Conservation (phyloP, 768 basidiomycete species). For the Macrolepiota fuliginosa region DNA sequence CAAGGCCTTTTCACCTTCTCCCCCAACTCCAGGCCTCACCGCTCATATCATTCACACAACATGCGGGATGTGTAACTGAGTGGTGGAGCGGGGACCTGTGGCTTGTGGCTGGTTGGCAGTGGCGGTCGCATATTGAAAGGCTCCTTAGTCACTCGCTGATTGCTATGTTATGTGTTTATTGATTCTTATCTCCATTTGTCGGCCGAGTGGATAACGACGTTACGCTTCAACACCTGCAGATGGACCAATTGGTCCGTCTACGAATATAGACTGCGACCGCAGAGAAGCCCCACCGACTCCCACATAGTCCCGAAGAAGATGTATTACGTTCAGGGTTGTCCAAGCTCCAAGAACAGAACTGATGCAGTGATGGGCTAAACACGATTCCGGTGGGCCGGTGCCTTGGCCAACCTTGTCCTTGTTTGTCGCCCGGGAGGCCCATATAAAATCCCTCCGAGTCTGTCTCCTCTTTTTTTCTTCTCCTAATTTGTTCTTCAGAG, state of each 20-base stretch:
- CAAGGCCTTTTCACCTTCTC: not conserved
- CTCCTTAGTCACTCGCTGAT: not conserved
- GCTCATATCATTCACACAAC: not conserved
- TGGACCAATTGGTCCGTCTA: not conserved
- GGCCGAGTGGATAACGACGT: not conserved
- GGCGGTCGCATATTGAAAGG: not conserved
- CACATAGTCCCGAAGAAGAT: not conserved
- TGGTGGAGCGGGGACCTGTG: not conserved
- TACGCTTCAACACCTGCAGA: not conserved
- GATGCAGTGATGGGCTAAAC: not conserved
- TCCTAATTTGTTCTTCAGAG: not conserved
- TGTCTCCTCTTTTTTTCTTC: not conserved
- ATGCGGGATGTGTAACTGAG: not conserved
- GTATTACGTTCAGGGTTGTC: not conserved
- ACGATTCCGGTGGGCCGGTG: not conserved
- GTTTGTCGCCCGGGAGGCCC: not conserved
- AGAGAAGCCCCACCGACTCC: slow-evolving; percentile 3
- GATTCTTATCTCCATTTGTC: not conserved
- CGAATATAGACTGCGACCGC: not conserved
- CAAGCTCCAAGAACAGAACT: not conserved
- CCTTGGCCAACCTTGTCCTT: not conserved
- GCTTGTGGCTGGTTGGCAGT: not conserved
- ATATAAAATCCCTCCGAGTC: not conserved
- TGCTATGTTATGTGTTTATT: not conserved
- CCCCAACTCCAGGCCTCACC: not conserved